Percentiles rank a stretch among this genome's conserved stretches.
phyloP scores from a whole-genome alignment of 23 red algal species.

The Gracilariopsis chorda region DNA sequence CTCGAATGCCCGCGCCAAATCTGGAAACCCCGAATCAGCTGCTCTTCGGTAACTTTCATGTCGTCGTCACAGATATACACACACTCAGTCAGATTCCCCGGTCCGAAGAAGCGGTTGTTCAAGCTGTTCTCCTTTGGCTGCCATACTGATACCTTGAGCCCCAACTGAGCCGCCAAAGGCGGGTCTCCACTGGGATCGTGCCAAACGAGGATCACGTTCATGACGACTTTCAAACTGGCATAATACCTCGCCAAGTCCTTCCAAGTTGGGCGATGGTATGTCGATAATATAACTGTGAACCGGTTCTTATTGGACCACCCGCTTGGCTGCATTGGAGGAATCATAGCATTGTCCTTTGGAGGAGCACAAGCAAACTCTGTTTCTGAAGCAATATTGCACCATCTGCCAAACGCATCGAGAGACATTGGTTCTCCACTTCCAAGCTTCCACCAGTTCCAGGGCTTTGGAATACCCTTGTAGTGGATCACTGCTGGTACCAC shows the following conservation, averaged over 20 bases:
- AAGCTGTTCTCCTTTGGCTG: slow-evolving; percentile 34
- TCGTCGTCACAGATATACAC: slow-evolving; percentile 48
- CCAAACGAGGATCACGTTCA: slow-evolving; percentile 33
- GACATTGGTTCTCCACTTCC: slow-evolving; percentile 16
- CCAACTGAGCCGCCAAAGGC: slow-evolving; percentile 12
- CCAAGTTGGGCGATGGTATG: slow-evolving; percentile 37
- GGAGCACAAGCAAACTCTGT: slow-evolving; percentile 20
- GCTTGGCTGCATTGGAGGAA: slow-evolving; percentile 27
- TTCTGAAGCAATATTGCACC: slow-evolving; percentile 7
- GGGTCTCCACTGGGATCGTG: slow-evolving; percentile 46
- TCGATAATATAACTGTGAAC: slow-evolving; percentile 28
- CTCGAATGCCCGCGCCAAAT: slow-evolving; percentile 25
- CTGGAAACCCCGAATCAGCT: slow-evolving; percentile 33
- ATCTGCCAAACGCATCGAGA: slow-evolving; percentile 30
- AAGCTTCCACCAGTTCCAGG: slow-evolving; percentile 44
- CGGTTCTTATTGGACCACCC: slow-evolving; percentile 46
- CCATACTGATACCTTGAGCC: slow-evolving; percentile 33
- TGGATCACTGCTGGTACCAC: slow-evolving; percentile 18
- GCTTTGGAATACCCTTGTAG: slow-evolving; percentile 41
- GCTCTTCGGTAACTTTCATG: slow-evolving; percentile 42
- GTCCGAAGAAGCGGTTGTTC: slow-evolving; percentile 57
- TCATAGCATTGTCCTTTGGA: neutral
- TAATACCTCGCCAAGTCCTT: slow-evolving; percentile 20
- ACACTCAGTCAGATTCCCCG: slow-evolving; percentile 43
- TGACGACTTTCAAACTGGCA: slow-evolving; percentile 23